phyloP scores from a whole-genome alignment of 805 yeast genomes.

The Jamesozyma lodderae region DNA sequence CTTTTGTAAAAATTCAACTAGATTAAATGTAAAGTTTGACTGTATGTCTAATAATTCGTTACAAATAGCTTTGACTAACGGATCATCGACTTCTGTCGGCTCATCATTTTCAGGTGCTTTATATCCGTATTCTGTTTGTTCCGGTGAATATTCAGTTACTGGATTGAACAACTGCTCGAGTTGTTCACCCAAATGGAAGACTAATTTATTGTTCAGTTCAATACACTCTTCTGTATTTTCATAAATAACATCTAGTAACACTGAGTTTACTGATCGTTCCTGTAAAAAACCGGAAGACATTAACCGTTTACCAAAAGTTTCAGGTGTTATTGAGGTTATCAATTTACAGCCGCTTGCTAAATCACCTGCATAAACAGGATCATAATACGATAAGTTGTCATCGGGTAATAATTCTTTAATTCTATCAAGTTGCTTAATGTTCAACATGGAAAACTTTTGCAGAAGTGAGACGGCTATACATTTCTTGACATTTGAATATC shows the following conservation, averaged over 20 bases:
- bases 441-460: conserved; percentile 55
- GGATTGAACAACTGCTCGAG: conserved; percentile 86
- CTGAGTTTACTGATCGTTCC: conserved; percentile 39
- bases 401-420: conserved; percentile 11
- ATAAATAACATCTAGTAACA: conserved; percentile 68
- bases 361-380: conserved; percentile 79
- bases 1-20: conserved; percentile 70
- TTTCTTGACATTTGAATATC: conserved; percentile 52
- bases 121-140: conserved; percentile 65
- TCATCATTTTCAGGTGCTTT: conserved; percentile 40
- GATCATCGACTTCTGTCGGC: conserved; percentile 25
- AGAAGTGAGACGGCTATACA: conserved; percentile 70
- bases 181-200: conserved; percentile 72
- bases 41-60: conserved; percentile 64
- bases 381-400: conserved; percentile 38
- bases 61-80: conserved; percentile 45
- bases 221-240: conserved; percentile 41
- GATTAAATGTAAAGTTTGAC: conserved; percentile 58
- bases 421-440: conserved; percentile 14
- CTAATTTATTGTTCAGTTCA: conserved; percentile 67
- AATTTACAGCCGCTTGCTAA: conserved; percentile 59
- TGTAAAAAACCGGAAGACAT: conserved; percentile 51
- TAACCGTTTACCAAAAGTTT: conserved; percentile 43
- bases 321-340: conserved; percentile 40
- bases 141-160: conserved; percentile 84